Evolutionary conservation across 805 yeast genomes (phyloP).

Genomic region (Metschnikowia kunwiensis): DNA sequence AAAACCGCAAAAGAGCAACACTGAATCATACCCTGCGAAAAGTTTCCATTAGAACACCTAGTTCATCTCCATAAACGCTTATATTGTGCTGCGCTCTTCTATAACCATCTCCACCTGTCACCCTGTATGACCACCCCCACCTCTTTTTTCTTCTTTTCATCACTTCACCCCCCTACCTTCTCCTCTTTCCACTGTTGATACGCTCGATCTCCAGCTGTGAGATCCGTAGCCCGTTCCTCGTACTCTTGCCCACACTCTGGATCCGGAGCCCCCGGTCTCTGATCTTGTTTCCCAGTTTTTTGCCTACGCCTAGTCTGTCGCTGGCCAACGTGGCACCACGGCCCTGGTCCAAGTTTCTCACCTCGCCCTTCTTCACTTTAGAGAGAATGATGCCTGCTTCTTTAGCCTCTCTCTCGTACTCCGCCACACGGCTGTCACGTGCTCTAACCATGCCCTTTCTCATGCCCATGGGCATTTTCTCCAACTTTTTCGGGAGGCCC

Average conservation of each 20-base stretch:
- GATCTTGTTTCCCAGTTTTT: conserved; percentile 34
- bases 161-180: conserved; percentile 1
- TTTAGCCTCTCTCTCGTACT: conserved; percentile 71
- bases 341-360: conserved; percentile 55
- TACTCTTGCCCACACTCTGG: conserved; percentile 69
- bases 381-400: conserved; percentile 91
- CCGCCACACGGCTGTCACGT: conserved; percentile 48
- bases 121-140: not conserved
- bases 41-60: no score
- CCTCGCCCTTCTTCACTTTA: conserved; percentile 61
- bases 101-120: not conserved
- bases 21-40: no score
- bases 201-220: conserved; percentile 63
- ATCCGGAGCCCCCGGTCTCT: conserved; percentile 81
- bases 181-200: conserved; percentile 21
- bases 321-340: conserved; percentile 50
- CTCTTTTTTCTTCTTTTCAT: no score
- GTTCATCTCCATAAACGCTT: no score
- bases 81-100: no score
- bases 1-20: no score
- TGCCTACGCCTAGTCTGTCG: conserved; percentile 50
- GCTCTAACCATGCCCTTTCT: conserved; percentile 77
- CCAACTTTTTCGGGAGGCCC: conserved; percentile 48
- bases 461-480: conserved; percentile 85
- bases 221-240: conserved; percentile 74